These are phyloP conservation scores for Rhodotorula sp. DNA, from an alignment of 1,284 basidiomycete genomes.

Conservation along the genomic window DNA sequence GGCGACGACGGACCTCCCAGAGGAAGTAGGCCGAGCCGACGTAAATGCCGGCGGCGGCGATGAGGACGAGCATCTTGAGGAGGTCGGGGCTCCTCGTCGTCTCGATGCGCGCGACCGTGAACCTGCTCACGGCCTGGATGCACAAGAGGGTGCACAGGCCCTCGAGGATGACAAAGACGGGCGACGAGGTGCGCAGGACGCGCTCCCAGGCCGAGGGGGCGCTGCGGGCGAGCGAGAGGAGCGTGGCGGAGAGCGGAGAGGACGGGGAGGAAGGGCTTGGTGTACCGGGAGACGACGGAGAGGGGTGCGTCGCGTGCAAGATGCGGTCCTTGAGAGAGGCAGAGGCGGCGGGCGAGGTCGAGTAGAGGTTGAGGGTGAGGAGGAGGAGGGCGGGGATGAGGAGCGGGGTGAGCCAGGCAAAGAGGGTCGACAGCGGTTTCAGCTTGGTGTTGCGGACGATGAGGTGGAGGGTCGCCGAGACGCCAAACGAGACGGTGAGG, in stretches of 20 bases:
- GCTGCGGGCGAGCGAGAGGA: slow-evolving; percentile 53
- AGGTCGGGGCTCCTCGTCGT: slow-evolving; percentile 61
- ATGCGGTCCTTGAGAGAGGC: slow-evolving; percentile 59
- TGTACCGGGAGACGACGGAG: slow-evolving; percentile 58
- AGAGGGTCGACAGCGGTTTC: slow-evolving; percentile 30
- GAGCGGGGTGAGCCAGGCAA: slow-evolving; percentile 52
- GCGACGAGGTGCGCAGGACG: slow-evolving; percentile 68
- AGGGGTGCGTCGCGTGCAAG: slow-evolving; percentile 63
- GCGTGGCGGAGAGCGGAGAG: slow-evolving; percentile 49
- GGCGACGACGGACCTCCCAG: slow-evolving; percentile 36
- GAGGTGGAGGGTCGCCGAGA: slow-evolving; percentile 43
- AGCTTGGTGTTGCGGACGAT: slow-evolving; percentile 44
- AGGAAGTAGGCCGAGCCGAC: slow-evolving; percentile 45
- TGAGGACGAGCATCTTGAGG: slow-evolving; percentile 55
- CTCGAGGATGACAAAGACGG: slow-evolving; percentile 76
- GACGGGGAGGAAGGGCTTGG: slow-evolving; percentile 65
- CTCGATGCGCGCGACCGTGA: slow-evolving; percentile 69
- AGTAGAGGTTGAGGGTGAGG: slow-evolving; percentile 71
- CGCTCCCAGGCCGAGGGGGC: slow-evolving; percentile 71
- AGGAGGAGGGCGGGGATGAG: slow-evolving; percentile 75
- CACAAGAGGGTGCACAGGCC: slow-evolving; percentile 78
- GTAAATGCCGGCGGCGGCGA: slow-evolving; percentile 41
- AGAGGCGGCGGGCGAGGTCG: slow-evolving; percentile 13
- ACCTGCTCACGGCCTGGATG: slow-evolving; percentile 69
- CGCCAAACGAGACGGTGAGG: slow-evolving; percentile 40